phyloP scores from a whole-genome alignment of 208 protist genomes.

The Herpetomonas tarakana region DNA sequence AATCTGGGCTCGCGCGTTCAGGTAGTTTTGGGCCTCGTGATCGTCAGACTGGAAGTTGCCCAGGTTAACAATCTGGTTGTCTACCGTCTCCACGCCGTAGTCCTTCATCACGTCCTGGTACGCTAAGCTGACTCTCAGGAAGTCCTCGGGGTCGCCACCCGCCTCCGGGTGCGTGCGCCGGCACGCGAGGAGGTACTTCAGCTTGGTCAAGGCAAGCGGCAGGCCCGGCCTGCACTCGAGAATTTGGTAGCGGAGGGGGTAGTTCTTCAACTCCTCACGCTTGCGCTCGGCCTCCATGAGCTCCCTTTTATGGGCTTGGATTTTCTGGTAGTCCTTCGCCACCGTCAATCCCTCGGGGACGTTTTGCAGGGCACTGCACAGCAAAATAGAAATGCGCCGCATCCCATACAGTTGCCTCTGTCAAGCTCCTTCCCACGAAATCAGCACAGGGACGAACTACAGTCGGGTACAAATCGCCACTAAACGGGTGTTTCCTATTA shows the following conservation, averaged over 20 bases:
- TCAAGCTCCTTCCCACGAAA: too few relatives aligned
- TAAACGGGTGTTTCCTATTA: too few relatives aligned
- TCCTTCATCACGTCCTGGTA: constrained; percentile 89
- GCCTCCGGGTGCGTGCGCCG: constrained; percentile 78
- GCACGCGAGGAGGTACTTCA: constrained; percentile 81
- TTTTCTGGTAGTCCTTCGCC: constrained; percentile 70
- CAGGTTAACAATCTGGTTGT: constrained; percentile 82
- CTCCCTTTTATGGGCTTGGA: constrained; percentile 47
- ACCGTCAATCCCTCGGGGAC: constrained; percentile 25
- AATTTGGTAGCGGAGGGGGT: constrained; percentile 77
- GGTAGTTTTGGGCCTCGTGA: constrained; percentile 77
- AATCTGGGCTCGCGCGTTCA: constrained; percentile 58
- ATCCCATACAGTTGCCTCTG: constrained; percentile 14
- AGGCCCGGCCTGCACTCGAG: constrained; percentile 71
- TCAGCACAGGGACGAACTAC: too few relatives aligned
- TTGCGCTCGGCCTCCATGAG: constrained; percentile 39
- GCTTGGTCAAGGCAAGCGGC: constrained; percentile 67
- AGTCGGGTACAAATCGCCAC: too few relatives aligned
- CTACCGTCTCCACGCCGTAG: constrained; percentile 81
- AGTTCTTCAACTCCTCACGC: constrained; percentile 52
- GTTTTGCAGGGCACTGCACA: constrained; percentile 53
- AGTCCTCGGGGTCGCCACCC: constrained; percentile 71
- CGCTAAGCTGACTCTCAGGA: constrained; percentile 72
- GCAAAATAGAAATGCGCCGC: constrained; percentile 26
- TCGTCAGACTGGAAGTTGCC: constrained; percentile 78